Conservation (phyloP, 352 stramenopile species). For the Hyaloperonospora arabidopsidis region DNA sequence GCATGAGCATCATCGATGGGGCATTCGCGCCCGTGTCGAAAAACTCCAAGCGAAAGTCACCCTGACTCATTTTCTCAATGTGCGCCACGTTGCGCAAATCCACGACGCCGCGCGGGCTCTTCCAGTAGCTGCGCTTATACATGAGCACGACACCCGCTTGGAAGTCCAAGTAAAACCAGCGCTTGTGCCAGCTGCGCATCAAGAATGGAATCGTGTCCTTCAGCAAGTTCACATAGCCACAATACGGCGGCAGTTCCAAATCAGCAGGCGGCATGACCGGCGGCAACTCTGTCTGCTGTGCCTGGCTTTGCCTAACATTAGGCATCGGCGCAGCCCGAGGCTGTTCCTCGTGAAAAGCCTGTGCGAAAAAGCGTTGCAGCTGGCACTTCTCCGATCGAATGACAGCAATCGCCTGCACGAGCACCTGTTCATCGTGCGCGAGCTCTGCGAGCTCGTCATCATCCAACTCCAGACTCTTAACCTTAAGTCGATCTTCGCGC, state of each 20-base stretch:
- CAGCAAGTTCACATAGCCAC: constrained; percentile 64
- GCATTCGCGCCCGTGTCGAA: constrained; percentile 28
- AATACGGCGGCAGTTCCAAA: constrained; percentile 60
- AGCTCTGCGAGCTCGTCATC: constrained; percentile 61
- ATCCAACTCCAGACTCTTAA: constrained; percentile 49
- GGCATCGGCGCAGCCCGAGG: constrained; percentile 18
- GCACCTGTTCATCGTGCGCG: constrained; percentile 38
- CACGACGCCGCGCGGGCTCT: constrained; percentile 57
- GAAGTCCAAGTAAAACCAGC: constrained; percentile 80
- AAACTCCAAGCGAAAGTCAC: constrained; percentile 66
- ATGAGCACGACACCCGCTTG: constrained; percentile 58
- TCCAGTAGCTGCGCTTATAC: constrained; percentile 85
- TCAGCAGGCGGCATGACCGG: constrained; percentile 22
- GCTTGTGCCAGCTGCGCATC: constrained; percentile 72
- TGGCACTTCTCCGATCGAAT: constrained; percentile 59
- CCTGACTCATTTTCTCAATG: constrained; percentile 62
- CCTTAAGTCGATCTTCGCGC: constrained; percentile 42
- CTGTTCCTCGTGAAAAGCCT: constrained; percentile 50
- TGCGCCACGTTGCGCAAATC: constrained; percentile 53
- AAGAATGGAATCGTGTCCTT: constrained; percentile 72
- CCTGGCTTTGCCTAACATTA: constrained; percentile 19
- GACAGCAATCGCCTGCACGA: constrained; percentile 47
- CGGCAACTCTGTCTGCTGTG: constrained; percentile 29
- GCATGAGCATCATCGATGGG: constrained; percentile 49
- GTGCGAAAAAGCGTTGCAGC: constrained; percentile 47